These are phyloP conservation scores for Petunia axillaris DNA, from an alignment of 257 asterid species.

Conservation along the genomic window DNA sequence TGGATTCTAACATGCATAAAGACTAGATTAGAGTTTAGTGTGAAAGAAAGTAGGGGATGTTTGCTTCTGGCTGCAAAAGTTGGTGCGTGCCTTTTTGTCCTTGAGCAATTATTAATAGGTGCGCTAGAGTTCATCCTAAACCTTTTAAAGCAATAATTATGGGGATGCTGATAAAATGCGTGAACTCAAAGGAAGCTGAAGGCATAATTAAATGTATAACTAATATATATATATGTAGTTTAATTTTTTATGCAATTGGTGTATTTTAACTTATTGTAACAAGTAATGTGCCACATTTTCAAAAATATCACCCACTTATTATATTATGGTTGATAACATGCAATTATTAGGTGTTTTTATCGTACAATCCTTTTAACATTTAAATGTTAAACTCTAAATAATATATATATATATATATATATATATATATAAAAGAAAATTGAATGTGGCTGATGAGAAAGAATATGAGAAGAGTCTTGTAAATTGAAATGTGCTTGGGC, in stretches of 20 bases:
- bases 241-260: too few species aligned
- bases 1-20: constrained; percentile 7
- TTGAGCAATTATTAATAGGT: constrained; percentile 17
- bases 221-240: not conserved
- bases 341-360: not conserved
- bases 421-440: not conserved
- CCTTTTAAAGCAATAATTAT: constrained; percentile 31
- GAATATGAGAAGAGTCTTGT: constrained; percentile 40
- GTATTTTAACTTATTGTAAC: not conserved
- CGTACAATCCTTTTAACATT: too few species aligned
- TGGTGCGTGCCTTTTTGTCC: not conserved
- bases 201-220: not conserved
- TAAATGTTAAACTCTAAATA: too few species aligned
- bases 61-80: constrained; percentile 60
- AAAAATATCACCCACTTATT: not conserved
- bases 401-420: not conserved
- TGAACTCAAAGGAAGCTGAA: constrained; percentile 50
- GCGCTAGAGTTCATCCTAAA: constrained; percentile 24
- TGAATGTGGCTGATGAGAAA: not conserved
- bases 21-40: constrained; percentile 13
- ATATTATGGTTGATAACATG: not conserved
- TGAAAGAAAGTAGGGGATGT: constrained; percentile 46
- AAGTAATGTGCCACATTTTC: not conserved
- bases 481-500: constrained; percentile 61
- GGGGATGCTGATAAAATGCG: constrained; percentile 59